Percentiles rank a stretch among this genome's conserved stretches.
Conservation (phyloP, 768 basidiomycete species). For the Leucocoprinus birnbaumii region DNA sequence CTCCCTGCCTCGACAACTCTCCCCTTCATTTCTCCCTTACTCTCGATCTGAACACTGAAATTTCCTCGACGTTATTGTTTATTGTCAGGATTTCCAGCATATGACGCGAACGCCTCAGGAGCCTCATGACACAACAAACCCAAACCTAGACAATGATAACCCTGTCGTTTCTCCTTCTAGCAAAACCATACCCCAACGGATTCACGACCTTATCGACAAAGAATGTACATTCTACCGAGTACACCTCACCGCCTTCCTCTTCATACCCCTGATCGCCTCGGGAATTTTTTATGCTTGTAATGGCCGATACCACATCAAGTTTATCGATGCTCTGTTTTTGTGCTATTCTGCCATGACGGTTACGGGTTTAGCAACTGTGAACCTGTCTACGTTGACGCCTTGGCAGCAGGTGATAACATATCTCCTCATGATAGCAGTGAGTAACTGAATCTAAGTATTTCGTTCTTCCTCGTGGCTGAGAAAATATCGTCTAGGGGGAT, state of each 20-base stretch:
- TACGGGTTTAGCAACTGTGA: conserved; percentile 44
- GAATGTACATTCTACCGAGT: conserved; percentile 48
- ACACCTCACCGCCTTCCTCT: conserved; percentile 46
- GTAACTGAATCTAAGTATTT: conserved; percentile 15
- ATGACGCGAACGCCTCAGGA: no score
- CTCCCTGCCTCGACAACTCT: no score
- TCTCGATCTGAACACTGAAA: no score
- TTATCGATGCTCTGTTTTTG: conserved; percentile 58
- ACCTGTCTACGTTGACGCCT: conserved; percentile 44
- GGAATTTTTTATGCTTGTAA: conserved; percentile 68
- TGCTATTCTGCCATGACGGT: conserved; percentile 59
- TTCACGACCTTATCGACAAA: neutral
- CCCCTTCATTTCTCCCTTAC: no score
- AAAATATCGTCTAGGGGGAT: conserved; percentile 30
- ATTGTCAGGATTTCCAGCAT: no score
- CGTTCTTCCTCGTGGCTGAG: neutral
- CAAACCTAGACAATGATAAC: no score
- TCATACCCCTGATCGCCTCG: conserved; percentile 57
- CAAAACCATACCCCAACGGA: no score
- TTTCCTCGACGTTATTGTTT: no score
- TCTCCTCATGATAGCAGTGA: conserved; percentile 49
- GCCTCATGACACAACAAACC: no score
- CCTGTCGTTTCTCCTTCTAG: no score
- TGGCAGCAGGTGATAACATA: conserved; percentile 53
- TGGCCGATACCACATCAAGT: conserved; percentile 46